A percentile compares a stretch with the other conserved stretches of the same genome.
Conservation (phyloP, 2,329 filamentous ascomycete species). For the Iodosphaeria phyllophila region DNA sequence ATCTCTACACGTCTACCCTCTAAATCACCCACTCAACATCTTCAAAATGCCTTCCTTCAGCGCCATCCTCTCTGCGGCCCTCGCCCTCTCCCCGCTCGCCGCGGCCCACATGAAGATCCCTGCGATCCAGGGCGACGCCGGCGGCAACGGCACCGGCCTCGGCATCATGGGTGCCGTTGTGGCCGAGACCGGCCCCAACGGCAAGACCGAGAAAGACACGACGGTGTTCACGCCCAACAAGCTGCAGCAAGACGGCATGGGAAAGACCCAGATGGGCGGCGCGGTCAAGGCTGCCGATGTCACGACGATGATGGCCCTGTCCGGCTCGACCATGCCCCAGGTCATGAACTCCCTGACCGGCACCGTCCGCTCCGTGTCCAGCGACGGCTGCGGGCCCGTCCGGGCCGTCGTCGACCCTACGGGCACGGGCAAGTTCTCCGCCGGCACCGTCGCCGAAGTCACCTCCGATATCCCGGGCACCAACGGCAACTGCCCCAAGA, state of each 20-base stretch:
- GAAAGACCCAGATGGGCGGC: constrained; percentile 7
- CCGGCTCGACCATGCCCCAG: constrained; percentile 7
- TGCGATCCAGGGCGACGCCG: too few species aligned
- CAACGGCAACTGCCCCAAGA: constrained; percentile 5
- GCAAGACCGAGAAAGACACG: constrained; percentile 14
- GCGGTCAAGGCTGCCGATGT: constrained; percentile 3
- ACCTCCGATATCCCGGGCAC: constrained; percentile 5
- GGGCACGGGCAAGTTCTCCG: constrained; percentile 5
- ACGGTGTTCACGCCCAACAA: constrained; percentile 7
- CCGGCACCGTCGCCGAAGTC: constrained; percentile 4
- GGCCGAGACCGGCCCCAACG: constrained; percentile 4
- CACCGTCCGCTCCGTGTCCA: constrained; percentile 7
- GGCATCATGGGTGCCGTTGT: constrained; percentile 8
- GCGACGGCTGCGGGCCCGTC: constrained; percentile 6
- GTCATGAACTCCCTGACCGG: constrained; percentile 5
- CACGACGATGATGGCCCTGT: constrained; percentile 5
- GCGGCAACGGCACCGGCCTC: constrained; percentile 6
- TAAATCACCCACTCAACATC: too few species aligned
- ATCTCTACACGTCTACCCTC: too few species aligned
- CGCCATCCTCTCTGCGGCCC: too few species aligned
- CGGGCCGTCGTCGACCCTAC: constrained; percentile 7
- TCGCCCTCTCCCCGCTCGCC: too few species aligned
- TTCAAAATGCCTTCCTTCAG: too few species aligned
- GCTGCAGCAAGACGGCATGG: constrained; percentile 5
- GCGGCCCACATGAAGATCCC: too few species aligned